Conservation (phyloP, 257 asterid genomes). For the Thymus quinquecostatus region DNA sequence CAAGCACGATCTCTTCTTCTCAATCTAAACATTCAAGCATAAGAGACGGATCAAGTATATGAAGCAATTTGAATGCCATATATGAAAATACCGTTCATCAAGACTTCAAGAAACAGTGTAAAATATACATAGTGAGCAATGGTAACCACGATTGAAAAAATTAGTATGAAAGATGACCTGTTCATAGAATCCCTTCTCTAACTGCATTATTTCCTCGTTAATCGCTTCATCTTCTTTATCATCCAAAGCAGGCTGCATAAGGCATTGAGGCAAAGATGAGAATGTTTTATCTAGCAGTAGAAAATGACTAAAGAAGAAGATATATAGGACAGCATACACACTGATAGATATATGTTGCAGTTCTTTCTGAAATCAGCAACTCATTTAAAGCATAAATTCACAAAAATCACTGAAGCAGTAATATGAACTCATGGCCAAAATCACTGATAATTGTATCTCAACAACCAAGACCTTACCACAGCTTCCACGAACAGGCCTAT, state of each 20-base stretch:
- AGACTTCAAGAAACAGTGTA: neutral
- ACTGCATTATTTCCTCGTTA: slow-evolving; percentile 58
- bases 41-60: slow-evolving; percentile 18
- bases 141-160: neutral
- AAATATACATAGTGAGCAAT: neutral
- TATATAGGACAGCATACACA: neutral
- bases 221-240: slow-evolving; percentile 72
- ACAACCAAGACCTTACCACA: slow-evolving; percentile 53
- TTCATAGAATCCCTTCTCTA: slow-evolving; percentile 60
- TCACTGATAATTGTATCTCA: slow-evolving; percentile 1
- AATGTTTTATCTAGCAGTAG: slow-evolving; percentile 3
- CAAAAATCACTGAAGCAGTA: slow-evolving; percentile 17
- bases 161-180: slow-evolving; percentile 50
- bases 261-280: slow-evolving; percentile 18
- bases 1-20: slow-evolving; percentile 59
- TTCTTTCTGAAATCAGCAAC: slow-evolving; percentile 22
- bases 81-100: neutral
- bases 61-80: slow-evolving; percentile 18
- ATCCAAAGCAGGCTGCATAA: slow-evolving; percentile 70
- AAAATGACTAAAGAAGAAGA: slow-evolving; percentile 11
- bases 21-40: slow-evolving; percentile 49
- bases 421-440: slow-evolving; percentile 20
- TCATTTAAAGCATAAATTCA: slow-evolving; percentile 7
- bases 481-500: slow-evolving; percentile 64
- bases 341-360: neutral